Evolutionary conservation across 164 flowering plant genomes (phyloP).

Genomic region (Piper longum): DNA sequence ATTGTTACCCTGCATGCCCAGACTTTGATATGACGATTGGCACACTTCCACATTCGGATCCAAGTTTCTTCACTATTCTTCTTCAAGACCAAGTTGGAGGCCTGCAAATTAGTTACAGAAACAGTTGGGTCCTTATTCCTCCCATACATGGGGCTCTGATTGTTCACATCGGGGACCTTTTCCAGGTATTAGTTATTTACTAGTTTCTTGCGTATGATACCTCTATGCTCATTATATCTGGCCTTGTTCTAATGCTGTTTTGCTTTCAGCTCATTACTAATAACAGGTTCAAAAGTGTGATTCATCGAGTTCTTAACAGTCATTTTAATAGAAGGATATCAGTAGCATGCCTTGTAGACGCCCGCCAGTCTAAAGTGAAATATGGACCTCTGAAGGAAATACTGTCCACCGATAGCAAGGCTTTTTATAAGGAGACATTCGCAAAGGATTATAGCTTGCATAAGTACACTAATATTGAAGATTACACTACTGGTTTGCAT

Average conservation of each 20-base stretch:
- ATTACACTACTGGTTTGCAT: too few relatives aligned
- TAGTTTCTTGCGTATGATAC: too few relatives aligned
- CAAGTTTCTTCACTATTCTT: slow-evolving; percentile 10
- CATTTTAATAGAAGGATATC: slow-evolving; percentile 17
- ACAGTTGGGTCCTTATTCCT: slow-evolving; percentile 9
- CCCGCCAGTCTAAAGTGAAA: neutral
- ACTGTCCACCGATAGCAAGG: slow-evolving; percentile 15
- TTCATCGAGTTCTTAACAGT: slow-evolving; percentile 16
- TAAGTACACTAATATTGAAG: too few relatives aligned
- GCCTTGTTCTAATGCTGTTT: neutral
- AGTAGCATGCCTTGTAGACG: slow-evolving; percentile 14
- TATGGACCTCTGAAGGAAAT: slow-evolving; percentile 27
- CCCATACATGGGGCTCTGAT: slow-evolving; percentile 7
- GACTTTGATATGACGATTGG: slow-evolving; percentile 22
- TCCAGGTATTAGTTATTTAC: slow-evolving; percentile 4
- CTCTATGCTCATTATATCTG: too few relatives aligned
- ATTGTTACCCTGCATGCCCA: slow-evolving; percentile 23
- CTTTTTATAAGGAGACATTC: neutral
- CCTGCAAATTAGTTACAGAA: slow-evolving; percentile 5
- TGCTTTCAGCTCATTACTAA: slow-evolving; percentile 13
- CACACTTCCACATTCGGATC: slow-evolving; percentile 14
- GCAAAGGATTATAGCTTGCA: too few relatives aligned
- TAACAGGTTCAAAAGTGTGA: slow-evolving; percentile 15
- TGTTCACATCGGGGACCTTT: slow-evolving; percentile 8
- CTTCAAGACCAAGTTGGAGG: slow-evolving; percentile 15